These are phyloP conservation scores for Trametes maxima DNA, from an alignment of 768 basidiomycete species.

Conservation along the genomic window DNA sequence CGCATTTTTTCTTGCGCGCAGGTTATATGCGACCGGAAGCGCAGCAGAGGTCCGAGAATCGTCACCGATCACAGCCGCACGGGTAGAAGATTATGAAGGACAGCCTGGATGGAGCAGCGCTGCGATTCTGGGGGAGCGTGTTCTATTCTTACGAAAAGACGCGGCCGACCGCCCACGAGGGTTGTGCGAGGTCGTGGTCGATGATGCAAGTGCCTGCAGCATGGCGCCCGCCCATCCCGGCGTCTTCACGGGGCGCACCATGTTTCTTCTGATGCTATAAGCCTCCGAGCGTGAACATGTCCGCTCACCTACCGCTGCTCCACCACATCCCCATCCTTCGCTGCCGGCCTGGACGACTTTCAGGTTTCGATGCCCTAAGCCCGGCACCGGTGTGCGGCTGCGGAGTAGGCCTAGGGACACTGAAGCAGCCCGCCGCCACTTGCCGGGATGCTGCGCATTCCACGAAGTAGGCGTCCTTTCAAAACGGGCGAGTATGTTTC, in stretches of 20 bases:
- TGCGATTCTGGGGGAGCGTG: not conserved
- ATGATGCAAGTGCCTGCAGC: constrained; percentile 1
- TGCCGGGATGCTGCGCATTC: too few species aligned
- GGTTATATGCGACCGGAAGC: constrained; percentile 9
- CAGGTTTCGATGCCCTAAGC: too few species aligned
- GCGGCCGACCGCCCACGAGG: constrained; percentile 3
- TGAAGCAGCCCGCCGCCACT: too few species aligned
- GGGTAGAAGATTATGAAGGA: not conserved
- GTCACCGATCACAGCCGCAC: constrained; percentile 11
- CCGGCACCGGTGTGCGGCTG: too few species aligned
- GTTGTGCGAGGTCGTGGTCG: constrained; percentile 6
- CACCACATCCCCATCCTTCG: too few species aligned
- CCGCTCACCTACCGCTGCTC: not conserved
- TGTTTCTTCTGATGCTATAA: not conserved
- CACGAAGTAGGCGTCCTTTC: too few species aligned
- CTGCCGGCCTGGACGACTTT: too few species aligned
- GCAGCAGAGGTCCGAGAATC: constrained; percentile 8
- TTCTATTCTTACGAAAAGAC: constrained; percentile 9
- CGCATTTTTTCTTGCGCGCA: not conserved
- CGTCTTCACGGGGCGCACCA: not conserved
- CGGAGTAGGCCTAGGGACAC: too few species aligned
- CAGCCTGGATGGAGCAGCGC: constrained; percentile 10
- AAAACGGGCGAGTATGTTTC: too few species aligned
- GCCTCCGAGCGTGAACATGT: not conserved
- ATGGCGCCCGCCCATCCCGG: not conserved